Percentiles rank a stretch among this genome's conserved stretches.
Evolutionary conservation across 768 basidiomycete genomes (phyloP).

Genomic region (Tulasnella sp.): DNA sequence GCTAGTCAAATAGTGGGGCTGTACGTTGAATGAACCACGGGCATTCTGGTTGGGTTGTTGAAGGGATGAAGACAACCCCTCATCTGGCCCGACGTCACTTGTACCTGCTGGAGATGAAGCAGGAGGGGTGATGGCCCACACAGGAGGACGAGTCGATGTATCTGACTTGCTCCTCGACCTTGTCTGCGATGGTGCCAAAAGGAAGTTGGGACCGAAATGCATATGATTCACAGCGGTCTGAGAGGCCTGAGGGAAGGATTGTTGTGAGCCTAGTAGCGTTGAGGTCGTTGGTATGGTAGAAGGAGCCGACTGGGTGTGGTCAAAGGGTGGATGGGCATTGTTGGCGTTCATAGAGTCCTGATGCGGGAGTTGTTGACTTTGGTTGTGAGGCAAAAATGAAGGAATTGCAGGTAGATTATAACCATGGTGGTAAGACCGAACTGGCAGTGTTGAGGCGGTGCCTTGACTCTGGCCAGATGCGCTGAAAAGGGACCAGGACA

Average conservation of each 20-base stretch:
- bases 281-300: conserved; percentile 5
- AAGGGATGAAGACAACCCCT: conserved; percentile 22
- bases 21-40: background rate
- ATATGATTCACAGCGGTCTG: conserved; percentile 3
- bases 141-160: conserved; percentile 13
- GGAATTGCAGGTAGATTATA: conserved; percentile 8
- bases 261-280: background rate
- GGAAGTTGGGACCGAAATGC: conserved; percentile 2
- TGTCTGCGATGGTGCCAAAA: background rate
- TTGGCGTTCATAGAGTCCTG: background rate
- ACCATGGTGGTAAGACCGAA: conserved; percentile 10
- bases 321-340: background rate
- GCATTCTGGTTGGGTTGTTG: conserved; percentile 18
- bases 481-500: conserved; percentile 12
- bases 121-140: conserved; percentile 27
- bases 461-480: conserved; percentile 15
- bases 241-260: background rate
- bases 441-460: conserved; percentile 13
- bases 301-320: background rate
- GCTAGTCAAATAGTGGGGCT: background rate
- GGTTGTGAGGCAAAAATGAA: background rate
- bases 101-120: conserved; percentile 22
- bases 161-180: conserved; percentile 9
- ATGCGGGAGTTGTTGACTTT: background rate
- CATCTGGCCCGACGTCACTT: too few species aligned